These are phyloP conservation scores for Gossypium stocksii DNA, from an alignment of 345 rosid species.

Conservation along the genomic window DNA sequence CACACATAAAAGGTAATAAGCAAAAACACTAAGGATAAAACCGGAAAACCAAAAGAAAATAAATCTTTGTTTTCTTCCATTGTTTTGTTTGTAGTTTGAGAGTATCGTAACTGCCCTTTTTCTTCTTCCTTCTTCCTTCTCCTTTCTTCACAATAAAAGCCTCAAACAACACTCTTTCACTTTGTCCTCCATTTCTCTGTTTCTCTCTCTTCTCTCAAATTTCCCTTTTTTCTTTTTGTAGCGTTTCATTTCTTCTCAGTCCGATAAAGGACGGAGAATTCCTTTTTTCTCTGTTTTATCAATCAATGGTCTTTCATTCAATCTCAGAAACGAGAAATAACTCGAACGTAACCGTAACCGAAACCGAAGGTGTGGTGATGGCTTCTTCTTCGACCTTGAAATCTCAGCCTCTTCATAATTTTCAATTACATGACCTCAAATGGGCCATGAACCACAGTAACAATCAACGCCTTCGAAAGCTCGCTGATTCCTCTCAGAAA, in stretches of 20 bases:
- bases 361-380: not conserved
- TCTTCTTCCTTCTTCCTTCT: not conserved
- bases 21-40: not conserved
- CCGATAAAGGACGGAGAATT: not conserved
- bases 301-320: slow-evolving; percentile 12
- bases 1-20: not conserved
- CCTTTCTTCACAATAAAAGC: not conserved
- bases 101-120: not conserved
- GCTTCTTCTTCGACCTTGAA: slow-evolving; percentile 46
- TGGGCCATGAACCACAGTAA: slow-evolving; percentile 51
- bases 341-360: not conserved
- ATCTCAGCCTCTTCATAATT: slow-evolving; percentile 65
- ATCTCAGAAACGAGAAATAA: not conserved
- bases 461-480: slow-evolving; percentile 39
- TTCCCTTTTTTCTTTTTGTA: not conserved
- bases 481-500: slow-evolving; percentile 16
- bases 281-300: not conserved
- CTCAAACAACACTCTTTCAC: not conserved
- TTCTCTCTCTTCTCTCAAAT: not conserved
- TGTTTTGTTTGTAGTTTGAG: not conserved
- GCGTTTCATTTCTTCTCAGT: not conserved
- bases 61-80: not conserved
- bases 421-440: slow-evolving; percentile 49
- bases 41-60: not conserved
- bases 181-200: not conserved